Evolutionary conservation across 164 flowering plant species (phyloP).

Genomic region (Santalum album): DNA sequence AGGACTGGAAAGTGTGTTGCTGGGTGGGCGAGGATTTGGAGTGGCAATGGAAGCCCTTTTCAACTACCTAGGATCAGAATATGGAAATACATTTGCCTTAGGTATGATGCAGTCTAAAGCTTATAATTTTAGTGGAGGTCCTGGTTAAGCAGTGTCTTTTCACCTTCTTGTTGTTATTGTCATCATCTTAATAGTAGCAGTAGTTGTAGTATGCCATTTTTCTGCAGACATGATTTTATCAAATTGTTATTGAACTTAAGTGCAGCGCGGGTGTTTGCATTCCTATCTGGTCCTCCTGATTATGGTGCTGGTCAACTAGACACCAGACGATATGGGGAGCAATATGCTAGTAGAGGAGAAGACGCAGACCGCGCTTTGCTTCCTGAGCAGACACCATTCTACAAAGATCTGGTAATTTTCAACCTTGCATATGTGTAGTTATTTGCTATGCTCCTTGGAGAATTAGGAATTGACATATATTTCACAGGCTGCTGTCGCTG

Average conservation of each 20-base stretch:
- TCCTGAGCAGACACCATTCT: conserved; percentile 97
- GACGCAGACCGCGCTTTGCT: conserved; percentile 98
- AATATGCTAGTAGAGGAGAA: conserved; percentile 96
- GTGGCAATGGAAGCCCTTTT: conserved; percentile 87
- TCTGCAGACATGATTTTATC: neutral
- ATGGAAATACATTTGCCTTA: conserved; percentile 91
- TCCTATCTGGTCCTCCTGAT: conserved; percentile 98
- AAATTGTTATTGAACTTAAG: conserved; percentile 1
- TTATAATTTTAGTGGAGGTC: neutral
- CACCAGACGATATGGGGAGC: conserved; percentile 91
- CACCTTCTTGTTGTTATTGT: neutral
- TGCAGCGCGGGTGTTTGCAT: conserved; percentile 94
- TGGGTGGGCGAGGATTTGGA: conserved; percentile 97
- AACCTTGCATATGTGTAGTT: neutral
- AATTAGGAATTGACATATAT: conserved; percentile 18
- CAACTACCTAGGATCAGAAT: conserved; percentile 89
- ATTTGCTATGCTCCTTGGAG: conserved; percentile 2
- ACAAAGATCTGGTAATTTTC: conserved; percentile 75
- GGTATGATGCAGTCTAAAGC: conserved; percentile 33
- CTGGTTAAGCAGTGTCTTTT: conserved; percentile 1
- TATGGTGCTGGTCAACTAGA: conserved; percentile 96
- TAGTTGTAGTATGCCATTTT: too few species aligned
- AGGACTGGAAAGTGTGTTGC: conserved; percentile 74
- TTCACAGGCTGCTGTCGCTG: conserved; percentile 94
- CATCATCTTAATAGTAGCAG: too few species aligned